A percentile compares a stretch with the other conserved stretches of the same genome.
These are phyloP conservation scores for Backusella parvicylindrica DNA, from an alignment of 192 early-diverging fungal species.

Conservation along the genomic window DNA sequence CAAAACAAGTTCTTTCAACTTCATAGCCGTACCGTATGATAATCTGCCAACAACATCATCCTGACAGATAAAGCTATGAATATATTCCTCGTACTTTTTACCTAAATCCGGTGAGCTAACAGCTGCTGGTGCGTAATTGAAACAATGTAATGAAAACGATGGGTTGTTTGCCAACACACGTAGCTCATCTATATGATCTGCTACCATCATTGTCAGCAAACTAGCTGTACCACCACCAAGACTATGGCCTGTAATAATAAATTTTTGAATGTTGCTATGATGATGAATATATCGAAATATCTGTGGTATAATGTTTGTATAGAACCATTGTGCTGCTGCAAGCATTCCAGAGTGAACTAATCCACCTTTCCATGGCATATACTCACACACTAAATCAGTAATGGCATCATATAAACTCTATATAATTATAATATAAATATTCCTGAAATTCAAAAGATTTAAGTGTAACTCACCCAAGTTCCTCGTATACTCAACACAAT, in stretches of 20 bases:
- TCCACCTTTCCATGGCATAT: conserved; percentile 73
- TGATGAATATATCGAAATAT: conserved; percentile 45
- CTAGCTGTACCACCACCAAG: conserved; percentile 60
- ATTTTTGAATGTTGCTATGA: conserved; percentile 25
- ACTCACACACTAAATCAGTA: conserved; percentile 74
- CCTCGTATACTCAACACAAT: conserved; percentile 74
- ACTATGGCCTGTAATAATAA: conserved; percentile 64
- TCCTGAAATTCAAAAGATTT: background rate
- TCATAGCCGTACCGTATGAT: conserved; percentile 62
- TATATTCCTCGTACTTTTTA: conserved; percentile 45
- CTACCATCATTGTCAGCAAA: conserved; percentile 60
- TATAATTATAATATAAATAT: background rate
- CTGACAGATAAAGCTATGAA: conserved; percentile 53
- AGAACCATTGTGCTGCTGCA: conserved; percentile 64
- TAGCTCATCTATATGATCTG: conserved; percentile 39
- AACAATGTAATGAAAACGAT: conserved; percentile 37
- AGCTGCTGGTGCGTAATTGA: conserved; percentile 54
- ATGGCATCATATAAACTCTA: conserved; percentile 70
- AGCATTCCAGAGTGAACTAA: conserved; percentile 76
- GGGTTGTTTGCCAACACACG: conserved; percentile 34
- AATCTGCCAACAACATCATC: conserved; percentile 63
- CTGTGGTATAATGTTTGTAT: conserved; percentile 55
- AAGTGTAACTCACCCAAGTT: conserved; percentile 48
- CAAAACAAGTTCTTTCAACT: conserved; percentile 58
- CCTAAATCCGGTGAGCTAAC: conserved; percentile 46